These are phyloP conservation scores for Mucor velutinosus DNA, from an alignment of 371 early-diverging fungal genomes.

Conservation along the genomic window DNA sequence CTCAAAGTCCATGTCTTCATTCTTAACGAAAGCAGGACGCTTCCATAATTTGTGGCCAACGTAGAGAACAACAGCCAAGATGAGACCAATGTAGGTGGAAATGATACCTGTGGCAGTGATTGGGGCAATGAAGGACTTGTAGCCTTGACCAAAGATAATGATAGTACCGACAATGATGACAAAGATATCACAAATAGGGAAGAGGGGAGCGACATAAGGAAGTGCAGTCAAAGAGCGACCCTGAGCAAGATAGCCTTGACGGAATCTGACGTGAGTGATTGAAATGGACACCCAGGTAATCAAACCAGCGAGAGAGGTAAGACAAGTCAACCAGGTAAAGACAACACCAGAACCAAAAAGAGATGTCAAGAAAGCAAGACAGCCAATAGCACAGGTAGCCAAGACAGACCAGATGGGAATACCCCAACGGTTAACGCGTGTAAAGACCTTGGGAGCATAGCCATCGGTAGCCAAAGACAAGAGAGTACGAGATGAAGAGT, in stretches of 20 bases:
- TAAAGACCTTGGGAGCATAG: slow-evolving; percentile 68
- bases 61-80: slow-evolving; percentile 57
- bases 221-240: slow-evolving; percentile 64
- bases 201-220: slow-evolving; percentile 75
- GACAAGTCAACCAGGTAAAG: slow-evolving; percentile 72
- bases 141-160: slow-evolving; percentile 76
- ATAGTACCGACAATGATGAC: slow-evolving; percentile 63
- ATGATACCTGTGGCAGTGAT: slow-evolving; percentile 42
- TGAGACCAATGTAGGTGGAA: slow-evolving; percentile 58
- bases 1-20: slow-evolving; percentile 51
- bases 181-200: slow-evolving; percentile 73
- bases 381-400: slow-evolving; percentile 63
- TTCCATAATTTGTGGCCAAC: slow-evolving; percentile 53
- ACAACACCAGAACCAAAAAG: slow-evolving; percentile 66
- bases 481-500: slow-evolving; percentile 75
- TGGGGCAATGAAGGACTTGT: slow-evolving; percentile 52
- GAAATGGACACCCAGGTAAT: slow-evolving; percentile 84
- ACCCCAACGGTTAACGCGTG: slow-evolving; percentile 58
- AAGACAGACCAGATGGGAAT: slow-evolving; percentile 66
- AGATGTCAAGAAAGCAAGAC: slow-evolving; percentile 59
- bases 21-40: slow-evolving; percentile 42
- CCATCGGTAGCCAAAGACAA: slow-evolving; percentile 71
- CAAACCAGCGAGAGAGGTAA: slow-evolving; percentile 79
- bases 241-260: slow-evolving; percentile 76
- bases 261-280: slow-evolving; percentile 82